Evolutionary conservation across 768 basidiomycete genomes (phyloP).

Genomic region (Phanerochaete carnosa): DNA sequence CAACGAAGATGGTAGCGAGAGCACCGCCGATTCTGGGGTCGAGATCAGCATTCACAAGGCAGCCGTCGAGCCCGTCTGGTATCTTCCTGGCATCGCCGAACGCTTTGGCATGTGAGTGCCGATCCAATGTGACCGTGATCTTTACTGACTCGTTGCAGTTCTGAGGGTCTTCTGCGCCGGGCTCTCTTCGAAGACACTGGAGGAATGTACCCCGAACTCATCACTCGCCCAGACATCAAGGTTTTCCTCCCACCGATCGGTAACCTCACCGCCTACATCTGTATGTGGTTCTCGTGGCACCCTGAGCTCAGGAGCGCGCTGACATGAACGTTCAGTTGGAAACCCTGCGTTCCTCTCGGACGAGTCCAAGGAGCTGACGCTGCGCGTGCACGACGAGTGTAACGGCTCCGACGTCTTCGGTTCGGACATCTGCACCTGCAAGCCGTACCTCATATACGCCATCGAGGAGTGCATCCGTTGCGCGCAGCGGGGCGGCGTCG

Average conservation of each 20-base stretch:
- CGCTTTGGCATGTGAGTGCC: constrained; percentile 83
- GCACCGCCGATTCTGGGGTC: constrained; percentile 65
- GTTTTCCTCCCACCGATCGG: constrained; percentile 96
- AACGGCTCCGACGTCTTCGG: constrained; percentile 97
- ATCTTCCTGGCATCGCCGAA: constrained; percentile 88
- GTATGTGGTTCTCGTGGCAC: constrained; percentile 36
- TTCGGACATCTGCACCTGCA: constrained; percentile 89
- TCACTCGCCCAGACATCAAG: constrained; percentile 94
- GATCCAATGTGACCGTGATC: neutral
- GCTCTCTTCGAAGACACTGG: constrained; percentile 95
- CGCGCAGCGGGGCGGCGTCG: constrained; percentile 84
- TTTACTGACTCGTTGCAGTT: constrained; percentile 36
- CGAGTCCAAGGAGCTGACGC: constrained; percentile 72
- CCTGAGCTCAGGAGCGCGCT: neutral
- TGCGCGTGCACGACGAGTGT: constrained; percentile 94
- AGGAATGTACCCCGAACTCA: constrained; percentile 93
- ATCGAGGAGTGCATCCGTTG: constrained; percentile 90
- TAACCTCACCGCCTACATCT: constrained; percentile 87
- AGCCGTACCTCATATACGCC: constrained; percentile 88
- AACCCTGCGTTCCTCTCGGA: constrained; percentile 77
- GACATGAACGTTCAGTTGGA: constrained; percentile 51
- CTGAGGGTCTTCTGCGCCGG: constrained; percentile 82
- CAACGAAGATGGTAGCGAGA: constrained; percentile 61
- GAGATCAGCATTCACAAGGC: constrained; percentile 91
- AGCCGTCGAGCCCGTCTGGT: constrained; percentile 97